These are phyloP conservation scores for Primulina huaijiensis DNA, from an alignment of 257 asterid species.

Conservation along the genomic window DNA sequence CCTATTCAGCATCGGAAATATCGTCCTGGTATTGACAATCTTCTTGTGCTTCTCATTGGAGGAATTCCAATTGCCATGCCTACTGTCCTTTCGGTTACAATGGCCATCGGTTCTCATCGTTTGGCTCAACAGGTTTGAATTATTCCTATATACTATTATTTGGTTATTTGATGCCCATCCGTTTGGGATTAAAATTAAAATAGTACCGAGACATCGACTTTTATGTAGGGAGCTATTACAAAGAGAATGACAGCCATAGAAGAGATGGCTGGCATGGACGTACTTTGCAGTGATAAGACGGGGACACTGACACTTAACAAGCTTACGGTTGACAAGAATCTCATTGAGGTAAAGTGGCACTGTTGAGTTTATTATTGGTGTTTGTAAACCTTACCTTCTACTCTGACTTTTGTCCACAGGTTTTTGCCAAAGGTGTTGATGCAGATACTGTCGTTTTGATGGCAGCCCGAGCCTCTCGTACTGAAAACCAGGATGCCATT, in stretches of 20 bases:
- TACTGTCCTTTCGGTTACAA: slow-evolving; percentile 92
- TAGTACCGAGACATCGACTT: slow-evolving; percentile 7
- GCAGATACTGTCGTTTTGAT: slow-evolving; percentile 90
- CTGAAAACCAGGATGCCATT: slow-evolving; percentile 96
- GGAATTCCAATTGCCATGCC: slow-evolving; percentile 99
- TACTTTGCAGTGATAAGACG: slow-evolving; percentile 94
- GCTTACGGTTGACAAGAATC: slow-evolving; percentile 95
- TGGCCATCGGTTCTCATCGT: slow-evolving; percentile 99
- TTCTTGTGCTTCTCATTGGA: slow-evolving; percentile 93
- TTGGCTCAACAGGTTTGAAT: slow-evolving; percentile 82
- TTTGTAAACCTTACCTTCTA: background rate
- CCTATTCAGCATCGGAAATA: slow-evolving; percentile 85
- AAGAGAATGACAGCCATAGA: slow-evolving; percentile 99
- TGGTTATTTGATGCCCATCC: slow-evolving; percentile 6
- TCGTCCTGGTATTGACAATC: slow-evolving; percentile 98
- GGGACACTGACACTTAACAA: slow-evolving; percentile 93
- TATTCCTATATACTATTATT: background rate
- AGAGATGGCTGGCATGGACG: slow-evolving; percentile 99
- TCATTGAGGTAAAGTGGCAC: slow-evolving; percentile 62
- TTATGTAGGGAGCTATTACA: slow-evolving; percentile 86
- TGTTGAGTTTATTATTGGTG: slow-evolving; percentile 10
- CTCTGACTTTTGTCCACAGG: slow-evolving; percentile 38
- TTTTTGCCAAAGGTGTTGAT: slow-evolving; percentile 82
- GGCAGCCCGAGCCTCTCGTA: slow-evolving; percentile 97
- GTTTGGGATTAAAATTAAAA: slow-evolving; percentile 14